Evolutionary conservation across 2,329 filamentous ascomycete genomes (phyloP).

Genomic region (Microdochium nivale): DNA sequence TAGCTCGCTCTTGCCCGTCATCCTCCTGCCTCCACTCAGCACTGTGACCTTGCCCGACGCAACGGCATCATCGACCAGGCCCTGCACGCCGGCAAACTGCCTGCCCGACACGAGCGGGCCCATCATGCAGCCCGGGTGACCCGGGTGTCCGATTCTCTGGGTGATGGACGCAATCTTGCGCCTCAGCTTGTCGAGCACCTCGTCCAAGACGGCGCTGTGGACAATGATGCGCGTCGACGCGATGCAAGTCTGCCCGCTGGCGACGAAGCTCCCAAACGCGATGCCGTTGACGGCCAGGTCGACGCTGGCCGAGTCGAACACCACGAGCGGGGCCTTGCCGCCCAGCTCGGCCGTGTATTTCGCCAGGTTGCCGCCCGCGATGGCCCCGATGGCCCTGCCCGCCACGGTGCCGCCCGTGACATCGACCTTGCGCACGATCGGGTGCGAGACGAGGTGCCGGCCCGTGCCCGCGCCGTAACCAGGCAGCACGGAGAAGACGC

Average conservation of each 20-base stretch:
- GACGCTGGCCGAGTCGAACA: slow-evolving; percentile 57
- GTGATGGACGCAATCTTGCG: slow-evolving; percentile 50
- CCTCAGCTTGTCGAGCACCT: slow-evolving; percentile 56
- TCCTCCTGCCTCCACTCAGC: slow-evolving; percentile 36
- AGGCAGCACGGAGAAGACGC: slow-evolving; percentile 56
- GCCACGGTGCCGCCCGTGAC: slow-evolving; percentile 69
- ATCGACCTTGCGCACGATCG: slow-evolving; percentile 55
- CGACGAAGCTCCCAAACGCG: slow-evolving; percentile 49
- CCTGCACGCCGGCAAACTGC: slow-evolving; percentile 59
- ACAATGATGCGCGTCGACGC: slow-evolving; percentile 70
- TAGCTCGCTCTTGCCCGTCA: slow-evolving; percentile 36
- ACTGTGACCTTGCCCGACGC: slow-evolving; percentile 30
- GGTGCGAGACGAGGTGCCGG: slow-evolving; percentile 42
- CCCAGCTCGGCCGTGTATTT: slow-evolving; percentile 65
- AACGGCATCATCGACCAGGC: slow-evolving; percentile 56
- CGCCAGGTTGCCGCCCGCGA: slow-evolving; percentile 58
- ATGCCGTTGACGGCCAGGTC: slow-evolving; percentile 62
- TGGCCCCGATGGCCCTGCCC: slow-evolving; percentile 57
- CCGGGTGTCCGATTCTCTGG: slow-evolving; percentile 46
- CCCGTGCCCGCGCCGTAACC: slow-evolving; percentile 45
- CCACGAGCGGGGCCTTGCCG: slow-evolving; percentile 61
- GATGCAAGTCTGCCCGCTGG: slow-evolving; percentile 51
- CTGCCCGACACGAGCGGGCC: slow-evolving; percentile 53
- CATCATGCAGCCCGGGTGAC: slow-evolving; percentile 50
- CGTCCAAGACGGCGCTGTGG: slow-evolving; percentile 55